phyloP scores from a whole-genome alignment of 306 rosid genomes.

The Castanea crenata region DNA sequence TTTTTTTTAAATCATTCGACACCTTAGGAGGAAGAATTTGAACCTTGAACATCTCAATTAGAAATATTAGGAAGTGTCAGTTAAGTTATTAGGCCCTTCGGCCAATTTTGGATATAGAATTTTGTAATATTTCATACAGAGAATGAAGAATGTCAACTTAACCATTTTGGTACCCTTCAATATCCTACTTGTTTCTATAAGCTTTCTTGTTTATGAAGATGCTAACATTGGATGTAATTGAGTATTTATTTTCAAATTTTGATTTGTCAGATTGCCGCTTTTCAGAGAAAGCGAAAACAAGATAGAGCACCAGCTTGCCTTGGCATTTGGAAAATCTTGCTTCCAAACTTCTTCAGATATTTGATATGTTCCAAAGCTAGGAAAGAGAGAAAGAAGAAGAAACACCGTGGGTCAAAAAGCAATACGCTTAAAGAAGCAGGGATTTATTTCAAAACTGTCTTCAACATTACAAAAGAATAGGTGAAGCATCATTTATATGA shows the following conservation, averaged over 20 bases:
- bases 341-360: constrained; percentile 43
- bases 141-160: no score
- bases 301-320: constrained; percentile 34
- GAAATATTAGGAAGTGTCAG: no score
- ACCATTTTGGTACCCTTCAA: no score
- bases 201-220: no score
- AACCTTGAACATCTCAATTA: no score
- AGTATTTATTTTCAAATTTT: neutral
- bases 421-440: constrained; percentile 2
- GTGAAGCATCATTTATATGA: neutral
- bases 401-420: constrained; percentile 1
- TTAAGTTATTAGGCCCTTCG: no score
- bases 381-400: constrained; percentile 33
- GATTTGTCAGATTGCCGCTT: constrained; percentile 27
- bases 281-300: constrained; percentile 30
- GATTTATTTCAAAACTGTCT: neutral
- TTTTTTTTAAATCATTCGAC: no score
- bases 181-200: no score
- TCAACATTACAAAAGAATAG: neutral
- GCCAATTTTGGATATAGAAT: no score
- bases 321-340: constrained; percentile 39
- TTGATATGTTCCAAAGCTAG: constrained; percentile 13
- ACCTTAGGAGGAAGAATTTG: no score
- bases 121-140: no score
- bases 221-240: neutral